A percentile compares a stretch with the other conserved stretches of the same genome.
These are phyloP conservation scores for Candida michaelii DNA, from an alignment of 805 yeast species.

Conservation along the genomic window DNA sequence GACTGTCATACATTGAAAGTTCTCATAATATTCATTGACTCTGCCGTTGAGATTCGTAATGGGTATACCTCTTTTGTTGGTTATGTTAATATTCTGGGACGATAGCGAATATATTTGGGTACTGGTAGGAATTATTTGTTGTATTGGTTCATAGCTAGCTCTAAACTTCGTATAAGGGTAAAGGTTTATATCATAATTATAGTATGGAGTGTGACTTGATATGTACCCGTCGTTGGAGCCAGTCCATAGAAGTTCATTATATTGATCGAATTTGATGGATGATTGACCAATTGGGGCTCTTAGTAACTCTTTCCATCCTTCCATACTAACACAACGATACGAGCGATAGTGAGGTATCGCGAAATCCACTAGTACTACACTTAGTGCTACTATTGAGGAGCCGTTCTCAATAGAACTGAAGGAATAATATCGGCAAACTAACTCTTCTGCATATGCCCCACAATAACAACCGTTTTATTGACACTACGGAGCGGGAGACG, in stretches of 20 bases:
- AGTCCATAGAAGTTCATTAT: constrained; percentile 80
- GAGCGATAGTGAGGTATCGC: too few relatives aligned
- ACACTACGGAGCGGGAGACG: too few relatives aligned
- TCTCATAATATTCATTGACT: constrained; percentile 12
- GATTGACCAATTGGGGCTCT: constrained; percentile 16
- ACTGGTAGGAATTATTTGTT: constrained; percentile 29
- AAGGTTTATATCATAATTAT: constrained; percentile 16
- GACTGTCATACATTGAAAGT: constrained; percentile 16
- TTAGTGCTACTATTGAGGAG: too few relatives aligned
- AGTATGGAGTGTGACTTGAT: constrained; percentile 29
- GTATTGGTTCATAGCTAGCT: constrained; percentile 23
- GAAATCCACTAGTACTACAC: too few relatives aligned
- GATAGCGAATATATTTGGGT: constrained; percentile 36
- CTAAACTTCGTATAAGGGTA: constrained; percentile 40
- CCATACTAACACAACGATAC: too few relatives aligned
- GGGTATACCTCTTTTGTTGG: constrained; percentile 34
- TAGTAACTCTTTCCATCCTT: constrained; percentile 51
- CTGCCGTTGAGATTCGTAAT: constrained; percentile 11
- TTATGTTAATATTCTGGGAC: constrained; percentile 30
- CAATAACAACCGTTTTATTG: too few relatives aligned
- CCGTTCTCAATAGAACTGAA: too few relatives aligned
- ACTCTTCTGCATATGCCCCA: too few relatives aligned
- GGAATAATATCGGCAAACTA: too few relatives aligned
- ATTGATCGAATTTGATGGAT: constrained; percentile 56
- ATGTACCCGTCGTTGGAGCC: constrained; percentile 65